Percentiles rank a stretch among this genome's conserved stretches.
Conservation (phyloP, 83 land plant species). For the Isoetes engelmannii region DNA sequence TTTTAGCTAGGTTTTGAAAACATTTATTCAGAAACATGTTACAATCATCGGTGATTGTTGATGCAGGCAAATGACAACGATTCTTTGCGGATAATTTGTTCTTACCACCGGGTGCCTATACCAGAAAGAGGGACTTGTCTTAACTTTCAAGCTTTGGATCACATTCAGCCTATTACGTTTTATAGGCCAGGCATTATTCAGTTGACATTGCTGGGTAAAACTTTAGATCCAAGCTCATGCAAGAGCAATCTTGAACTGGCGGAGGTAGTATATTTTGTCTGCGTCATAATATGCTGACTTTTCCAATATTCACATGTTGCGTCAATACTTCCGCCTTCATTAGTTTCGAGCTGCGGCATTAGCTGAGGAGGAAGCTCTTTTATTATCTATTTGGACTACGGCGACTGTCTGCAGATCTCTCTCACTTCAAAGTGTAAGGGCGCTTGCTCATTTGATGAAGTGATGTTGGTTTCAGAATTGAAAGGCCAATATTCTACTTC, state of each 20-base stretch:
- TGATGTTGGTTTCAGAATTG: not conserved
- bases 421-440: conserved; percentile 79
- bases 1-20: no score
- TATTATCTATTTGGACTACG: conserved; percentile 84
- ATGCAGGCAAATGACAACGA: conserved; percentile 64
- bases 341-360: conserved; percentile 59
- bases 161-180: conserved; percentile 67
- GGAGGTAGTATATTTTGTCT: conserved; percentile 33
- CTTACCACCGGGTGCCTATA: conserved; percentile 62
- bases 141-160: conserved; percentile 77
- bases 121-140: conserved; percentile 59
- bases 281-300: not conserved
- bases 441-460: not conserved
- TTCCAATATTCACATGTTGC: not conserved
- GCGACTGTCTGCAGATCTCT: conserved; percentile 83
- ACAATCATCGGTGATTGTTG: not conserved
- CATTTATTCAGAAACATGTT: no score
- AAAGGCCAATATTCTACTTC: not conserved
- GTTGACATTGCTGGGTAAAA: conserved; percentile 38
- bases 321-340: not conserved
- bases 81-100: conserved; percentile 67
- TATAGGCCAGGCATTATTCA: conserved; percentile 40
- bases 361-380: conserved; percentile 79
- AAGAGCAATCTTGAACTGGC: conserved; percentile 33
- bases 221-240: conserved; percentile 12